Percentiles rank a stretch among this genome's conserved stretches.
Conservation (phyloP, 225 moss, liverwort and hornwort genomes). For the Marchantia paleacea region DNA sequence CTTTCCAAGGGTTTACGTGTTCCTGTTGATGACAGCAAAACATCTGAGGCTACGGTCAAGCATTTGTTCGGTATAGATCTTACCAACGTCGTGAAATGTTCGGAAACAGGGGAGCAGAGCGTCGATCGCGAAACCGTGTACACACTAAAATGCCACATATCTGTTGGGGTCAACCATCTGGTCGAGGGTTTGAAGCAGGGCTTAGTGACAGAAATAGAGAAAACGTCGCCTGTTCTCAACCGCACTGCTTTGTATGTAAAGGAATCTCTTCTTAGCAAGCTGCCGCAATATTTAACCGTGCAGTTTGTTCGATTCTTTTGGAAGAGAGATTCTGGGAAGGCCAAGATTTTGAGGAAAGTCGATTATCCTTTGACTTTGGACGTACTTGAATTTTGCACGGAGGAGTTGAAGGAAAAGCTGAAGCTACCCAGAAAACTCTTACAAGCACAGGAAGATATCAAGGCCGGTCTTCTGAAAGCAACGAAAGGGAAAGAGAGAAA, state of each 20-base stretch:
- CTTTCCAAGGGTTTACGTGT: slow-evolving; percentile 70
- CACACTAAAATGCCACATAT: slow-evolving; percentile 91
- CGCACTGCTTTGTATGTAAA: slow-evolving; percentile 61
- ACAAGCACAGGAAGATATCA: slow-evolving; percentile 66
- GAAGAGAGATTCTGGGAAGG: slow-evolving; percentile 68
- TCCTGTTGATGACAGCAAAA: slow-evolving; percentile 29
- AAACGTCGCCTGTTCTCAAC: slow-evolving; percentile 68
- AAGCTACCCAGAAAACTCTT: slow-evolving; percentile 57
- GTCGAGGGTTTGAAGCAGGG: slow-evolving; percentile 93
- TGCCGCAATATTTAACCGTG: slow-evolving; percentile 46
- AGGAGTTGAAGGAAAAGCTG: slow-evolving; percentile 78
- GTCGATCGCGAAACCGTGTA: slow-evolving; percentile 78
- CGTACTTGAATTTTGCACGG: slow-evolving; percentile 88
- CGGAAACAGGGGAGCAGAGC: slow-evolving; percentile 78
- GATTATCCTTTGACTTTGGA: slow-evolving; percentile 85
- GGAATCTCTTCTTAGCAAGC: slow-evolving; percentile 36
- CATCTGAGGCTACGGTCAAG: slow-evolving; percentile 50
- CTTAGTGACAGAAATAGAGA: slow-evolving; percentile 86
- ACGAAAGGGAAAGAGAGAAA: slow-evolving; percentile 74
- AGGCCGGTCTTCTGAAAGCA: slow-evolving; percentile 67
- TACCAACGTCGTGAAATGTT: slow-evolving; percentile 70
- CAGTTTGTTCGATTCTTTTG: slow-evolving; percentile 89
- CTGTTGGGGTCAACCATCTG: slow-evolving; percentile 86
- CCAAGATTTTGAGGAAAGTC: slow-evolving; percentile 90
- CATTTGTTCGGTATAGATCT: slow-evolving; percentile 83